Base-by-base conservation (phyloP, 2,329 filamentous ascomycete species). In the Scopulariopsis brevicaulis region DNA sequence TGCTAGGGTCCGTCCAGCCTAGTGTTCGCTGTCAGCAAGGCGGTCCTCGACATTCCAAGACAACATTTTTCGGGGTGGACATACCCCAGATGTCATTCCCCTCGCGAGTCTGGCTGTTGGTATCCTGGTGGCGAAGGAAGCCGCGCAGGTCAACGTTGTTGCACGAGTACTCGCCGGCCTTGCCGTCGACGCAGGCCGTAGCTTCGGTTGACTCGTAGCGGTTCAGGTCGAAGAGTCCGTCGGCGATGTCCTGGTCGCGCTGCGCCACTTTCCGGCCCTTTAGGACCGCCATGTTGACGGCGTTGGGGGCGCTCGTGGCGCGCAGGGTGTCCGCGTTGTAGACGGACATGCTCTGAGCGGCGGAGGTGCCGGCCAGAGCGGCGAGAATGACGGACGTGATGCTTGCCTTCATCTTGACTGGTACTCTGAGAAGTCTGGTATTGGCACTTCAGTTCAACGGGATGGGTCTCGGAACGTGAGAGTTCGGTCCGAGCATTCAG, bases 71-170 rank as follows among this genome's bases (percentile, higher is more conserved):
- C 28, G 37, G 22, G 7, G 15, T 22, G 18, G 24, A 10, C 32
- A 34, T 46, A 46, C 46, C 46, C 68, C 69, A 71, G 51, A 71
- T 61, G 59, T 71, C 70, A 62, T 72, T 72, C 56, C 72, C 72
- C 28, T 67, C 64, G 14, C 71, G 66, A 12, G 70, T 70, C n/a
- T 59, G 61, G 54, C 68, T 69, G 34, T 69, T 68, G 65, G 74
- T 63, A 43, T 70, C 66, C 34, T 69, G 65, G 59, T 75, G 72
- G 48, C 66, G 65, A 48, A 74, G 60, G 63, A 73, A 74, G 55
- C 67, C 70, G 55, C 67, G 64, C 48, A 74, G 61, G 59, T 75
- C 71, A 57, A 74, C 64, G 51, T 71, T 72, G 14, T 66, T 66
- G 64, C 71, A 73, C 7, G 61, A 61, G 59, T 71, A 71, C 54